phyloP scores from a whole-genome alignment of 2,329 filamentous ascomycete species.

The Ustulina deusta region DNA sequence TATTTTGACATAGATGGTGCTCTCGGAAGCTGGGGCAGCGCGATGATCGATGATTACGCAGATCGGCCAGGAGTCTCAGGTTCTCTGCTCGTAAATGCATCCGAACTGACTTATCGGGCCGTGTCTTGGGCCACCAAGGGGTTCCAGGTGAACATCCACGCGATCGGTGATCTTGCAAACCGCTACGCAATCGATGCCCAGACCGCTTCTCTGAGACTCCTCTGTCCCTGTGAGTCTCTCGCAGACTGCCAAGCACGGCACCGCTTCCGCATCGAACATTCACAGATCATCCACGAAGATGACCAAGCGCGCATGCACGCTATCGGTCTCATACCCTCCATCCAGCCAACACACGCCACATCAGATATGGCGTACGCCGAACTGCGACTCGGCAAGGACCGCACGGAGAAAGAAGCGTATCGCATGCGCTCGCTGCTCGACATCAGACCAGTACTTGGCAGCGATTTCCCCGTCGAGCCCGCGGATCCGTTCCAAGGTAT shows the following conservation, averaged over 20 bases:
- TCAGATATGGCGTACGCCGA: conserved; percentile 77
- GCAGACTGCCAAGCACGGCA: conserved; percentile 64
- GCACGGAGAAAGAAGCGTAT: conserved; percentile 70
- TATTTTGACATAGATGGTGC: conserved; percentile 68
- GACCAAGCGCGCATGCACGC: conserved; percentile 71
- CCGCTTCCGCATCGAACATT: conserved; percentile 77
- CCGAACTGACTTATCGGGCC: conserved; percentile 65
- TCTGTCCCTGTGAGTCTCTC: conserved; percentile 62
- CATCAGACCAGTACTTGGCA: conserved; percentile 69
- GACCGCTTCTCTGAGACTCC: conserved; percentile 63
- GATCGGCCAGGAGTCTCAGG: conserved; percentile 72
- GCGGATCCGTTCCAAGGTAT: conserved; percentile 75
- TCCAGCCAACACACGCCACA: conserved; percentile 79
- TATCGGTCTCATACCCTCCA: conserved; percentile 73
- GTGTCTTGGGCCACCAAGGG: conserved; percentile 69
- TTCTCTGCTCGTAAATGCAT: conserved; percentile 75
- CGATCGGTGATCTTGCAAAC: conserved; percentile 77
- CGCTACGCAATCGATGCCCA: conserved; percentile 73
- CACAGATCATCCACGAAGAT: conserved; percentile 75
- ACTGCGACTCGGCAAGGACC: conserved; percentile 66
- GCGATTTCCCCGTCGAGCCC: conserved; percentile 79
- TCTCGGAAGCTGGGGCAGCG: conserved; percentile 77
- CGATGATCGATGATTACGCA: conserved; percentile 76
- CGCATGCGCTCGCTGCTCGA: conserved; percentile 72
- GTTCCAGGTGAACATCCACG: conserved; percentile 79